Evolutionary conservation across 768 basidiomycete genomes (phyloP).

Genomic region (Naganishia vaughanmartiniae): DNA sequence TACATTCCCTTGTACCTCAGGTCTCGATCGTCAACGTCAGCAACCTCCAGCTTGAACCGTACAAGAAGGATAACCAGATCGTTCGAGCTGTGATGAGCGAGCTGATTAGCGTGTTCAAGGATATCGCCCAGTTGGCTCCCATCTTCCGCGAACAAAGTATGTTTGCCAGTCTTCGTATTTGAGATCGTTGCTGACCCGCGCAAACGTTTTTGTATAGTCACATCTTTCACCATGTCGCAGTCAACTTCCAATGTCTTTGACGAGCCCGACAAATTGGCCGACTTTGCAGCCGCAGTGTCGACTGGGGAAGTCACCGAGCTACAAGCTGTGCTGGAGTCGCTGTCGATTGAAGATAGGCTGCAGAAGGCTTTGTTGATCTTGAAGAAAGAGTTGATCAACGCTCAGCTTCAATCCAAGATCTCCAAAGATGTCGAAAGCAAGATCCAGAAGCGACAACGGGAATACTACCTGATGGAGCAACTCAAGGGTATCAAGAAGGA

Average conservation of each 20-base stretch:
- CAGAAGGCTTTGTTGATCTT: slow-evolving; percentile 86
- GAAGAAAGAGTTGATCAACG: slow-evolving; percentile 97
- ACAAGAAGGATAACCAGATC: slow-evolving; percentile 84
- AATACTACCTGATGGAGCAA: slow-evolving; percentile 96
- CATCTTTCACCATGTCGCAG: slow-evolving; percentile 91
- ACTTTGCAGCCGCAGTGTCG: slow-evolving; percentile 93
- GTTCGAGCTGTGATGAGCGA: slow-evolving; percentile 94
- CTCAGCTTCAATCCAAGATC: slow-evolving; percentile 88
- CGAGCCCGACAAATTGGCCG: slow-evolving; percentile 93
- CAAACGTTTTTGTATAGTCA: slow-evolving; percentile 54
- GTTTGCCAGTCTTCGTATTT: slow-evolving; percentile 10
- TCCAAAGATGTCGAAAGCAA: slow-evolving; percentile 88
- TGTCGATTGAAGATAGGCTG: slow-evolving; percentile 80
- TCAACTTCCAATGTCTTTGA: slow-evolving; percentile 91
- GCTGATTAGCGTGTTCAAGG: slow-evolving; percentile 95
- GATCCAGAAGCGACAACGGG: slow-evolving; percentile 88
- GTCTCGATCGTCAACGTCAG: slow-evolving; percentile 85
- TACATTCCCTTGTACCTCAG: slow-evolving; percentile 66
- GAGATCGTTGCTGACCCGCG: slow-evolving; percentile 10
- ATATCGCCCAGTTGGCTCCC: slow-evolving; percentile 93
- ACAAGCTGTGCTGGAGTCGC: slow-evolving; percentile 86
- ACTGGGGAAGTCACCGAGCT: slow-evolving; percentile 88
- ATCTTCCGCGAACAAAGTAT: slow-evolving; percentile 88
- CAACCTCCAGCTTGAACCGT: slow-evolving; percentile 75
- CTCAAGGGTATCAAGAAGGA: slow-evolving; percentile 95